Base-by-base conservation (phyloP, 1,284 basidiomycete species). In the Macrocystidia cucumis region DNA sequence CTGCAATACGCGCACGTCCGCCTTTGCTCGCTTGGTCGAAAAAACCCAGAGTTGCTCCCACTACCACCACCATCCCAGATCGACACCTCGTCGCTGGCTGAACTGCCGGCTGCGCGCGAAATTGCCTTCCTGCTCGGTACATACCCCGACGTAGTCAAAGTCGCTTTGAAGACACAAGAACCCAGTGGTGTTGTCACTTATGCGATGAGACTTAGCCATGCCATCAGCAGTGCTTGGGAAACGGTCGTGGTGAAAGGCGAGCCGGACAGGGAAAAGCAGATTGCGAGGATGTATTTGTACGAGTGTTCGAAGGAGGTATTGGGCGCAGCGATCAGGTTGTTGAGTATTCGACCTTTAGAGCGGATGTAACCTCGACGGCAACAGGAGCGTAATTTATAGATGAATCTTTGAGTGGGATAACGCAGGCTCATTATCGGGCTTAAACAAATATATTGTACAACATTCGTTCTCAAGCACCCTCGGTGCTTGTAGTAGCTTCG, bases 1-100 rank as follows among this genome's bases (percentile, higher is more conserved):
- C 76, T 96, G 27, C 92, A 95, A 68, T 98, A 98, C 60, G 91
- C 93, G 3, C 95, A 98, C 63, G 93, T 95, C 48, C 87, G 95
- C 22, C 70, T 98, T 24, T 81, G 85, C 36, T 97, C 92, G 3
- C 88, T 98, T 53, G 83, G 83, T 52, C 88, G 95, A 41, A 96
- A 95, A 62, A 93, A 93, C 60, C 90, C 91, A 9, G 79, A 91
- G 44, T 78, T 95, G 29, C 65, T 92, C 26, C 87, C 91, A 9
- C 74, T 90, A 5, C 79, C 82, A 0, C 60, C 72, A 1, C 74
- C 82, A 20, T 63, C 75, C 22, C 59, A 78, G 44, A 85, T 93
- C 51, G 67, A 87, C 54, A 74, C 81, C 5, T 66, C 70, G 3
- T 67, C 81, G 9, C 80, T 98, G 37, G 62, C 69, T n/a, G 59